Evolutionary conservation across 768 basidiomycete species (phyloP), one percentile per base, ranked within the genome.

Genomic region (Hypholoma fasciculare): DNA sequence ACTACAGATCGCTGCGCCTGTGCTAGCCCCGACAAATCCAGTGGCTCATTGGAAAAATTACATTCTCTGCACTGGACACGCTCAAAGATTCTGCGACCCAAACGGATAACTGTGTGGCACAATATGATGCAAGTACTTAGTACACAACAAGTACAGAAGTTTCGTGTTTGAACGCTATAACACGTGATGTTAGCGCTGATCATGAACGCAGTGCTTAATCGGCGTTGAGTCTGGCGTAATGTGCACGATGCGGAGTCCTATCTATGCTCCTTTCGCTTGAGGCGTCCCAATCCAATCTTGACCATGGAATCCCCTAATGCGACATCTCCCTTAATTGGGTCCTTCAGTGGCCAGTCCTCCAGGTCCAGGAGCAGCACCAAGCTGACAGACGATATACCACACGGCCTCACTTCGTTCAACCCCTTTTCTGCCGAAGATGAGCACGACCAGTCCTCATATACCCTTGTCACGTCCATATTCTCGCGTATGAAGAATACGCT

Each of bases 361-460:
- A 77, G 86, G 67, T 88, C 88, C 12, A 80, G 85, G 63, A 86
- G 84, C 71, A 86, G 80, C 70, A 80, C 82, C 34, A 86, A 81
- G 65, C 70, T 87, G 51, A 64, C 67, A 37, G 78, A 80, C 65
- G 91, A 91, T 77, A 80, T 87, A 44, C 81, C 82, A 39, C 80
- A 81, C 46, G 84, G 86, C 67, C 74, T 95, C 56, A 95, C 94
- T 27, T 90, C 90, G 50, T 93, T 90, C 79, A 94, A 94, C 69
- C 92, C 92, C 6, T 95, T 94, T 76, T 86, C 90, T n/a, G 91
- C 93, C 68, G 94, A 95, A 69, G 92, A 94, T 68, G 93, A 94
- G 72, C 84, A 92, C 68, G 92, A 94, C 63, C 88, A 91, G 65
- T 89, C 91, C 7, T 93, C 90, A 14, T 93, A 92, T 69, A 87